Conservation (phyloP, 805 yeast genomes). For the Schwanniomyces pseudopolymorphus region DNA sequence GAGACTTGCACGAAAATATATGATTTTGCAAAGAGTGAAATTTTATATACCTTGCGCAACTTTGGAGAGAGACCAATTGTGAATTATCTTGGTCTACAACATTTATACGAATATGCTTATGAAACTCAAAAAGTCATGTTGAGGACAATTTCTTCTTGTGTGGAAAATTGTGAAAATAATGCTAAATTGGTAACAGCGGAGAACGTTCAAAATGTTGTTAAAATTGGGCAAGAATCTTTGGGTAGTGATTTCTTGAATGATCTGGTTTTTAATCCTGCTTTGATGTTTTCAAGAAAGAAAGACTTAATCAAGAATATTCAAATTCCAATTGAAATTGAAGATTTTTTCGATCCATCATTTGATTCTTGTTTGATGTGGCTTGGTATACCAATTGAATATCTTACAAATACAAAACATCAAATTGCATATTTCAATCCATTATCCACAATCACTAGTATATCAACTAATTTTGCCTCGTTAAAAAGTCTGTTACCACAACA, state of each 20-base stretch:
- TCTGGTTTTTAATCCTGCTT: conserved; percentile 62
- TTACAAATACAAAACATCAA: conserved; percentile 25
- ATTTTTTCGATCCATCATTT: conserved; percentile 76
- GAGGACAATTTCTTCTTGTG: conserved; percentile 61
- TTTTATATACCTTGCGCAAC: conserved; percentile 50
- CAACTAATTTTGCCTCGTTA: conserved; percentile 29
- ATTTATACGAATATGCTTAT: conserved; percentile 65
- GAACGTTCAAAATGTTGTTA: conserved; percentile 62
- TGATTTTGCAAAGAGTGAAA: conserved; percentile 54
- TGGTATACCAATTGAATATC: conserved; percentile 34
- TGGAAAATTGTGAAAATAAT: conserved; percentile 60
- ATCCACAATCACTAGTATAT: conserved; percentile 26
- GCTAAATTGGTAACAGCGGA: conserved; percentile 62
- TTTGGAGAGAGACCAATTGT: conserved; percentile 55
- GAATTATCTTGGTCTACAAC: conserved; percentile 61
- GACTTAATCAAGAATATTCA: conserved; percentile 63
- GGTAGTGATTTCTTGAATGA: conserved; percentile 62
- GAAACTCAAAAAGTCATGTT: conserved; percentile 69
- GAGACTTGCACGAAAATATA: conserved; percentile 56
- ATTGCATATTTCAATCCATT: conserved; percentile 34
- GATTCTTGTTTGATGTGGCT: conserved; percentile 55
- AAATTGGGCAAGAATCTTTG: conserved; percentile 61
- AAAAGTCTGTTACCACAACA: conserved; percentile 35
- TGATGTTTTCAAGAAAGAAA: conserved; percentile 78
- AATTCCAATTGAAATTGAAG: conserved; percentile 61